Evolutionary conservation across 345 rosid species (phyloP), one percentile per base, ranked within the genome.

Genomic region (Cardamine occulta): DNA sequence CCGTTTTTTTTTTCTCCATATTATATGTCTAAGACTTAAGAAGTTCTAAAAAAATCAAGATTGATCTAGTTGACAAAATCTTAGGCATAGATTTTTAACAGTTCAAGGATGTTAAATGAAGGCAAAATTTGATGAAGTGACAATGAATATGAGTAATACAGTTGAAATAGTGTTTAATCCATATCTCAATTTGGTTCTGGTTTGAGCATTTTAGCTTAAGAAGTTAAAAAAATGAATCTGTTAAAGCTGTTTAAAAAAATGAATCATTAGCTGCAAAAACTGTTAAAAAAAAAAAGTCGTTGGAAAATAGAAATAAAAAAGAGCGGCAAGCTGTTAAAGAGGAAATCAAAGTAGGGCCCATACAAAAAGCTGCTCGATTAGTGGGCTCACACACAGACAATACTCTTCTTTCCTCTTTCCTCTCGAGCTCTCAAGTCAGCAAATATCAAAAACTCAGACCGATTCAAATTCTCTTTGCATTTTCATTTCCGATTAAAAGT

Each of bases 381-480:
- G 79, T 75, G 74, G 79, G 57, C 39, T 61, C 70, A 51, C 79
- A 72, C 75, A 61, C 34, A 63, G 4, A 2, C 23, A 23, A 31
- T 68, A 34, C 49, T 53, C 60, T 51, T 3, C 29, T 49, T 48
- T 23, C 17, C 24, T 56, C 10, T 31, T 26, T 11, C 18, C 40
- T 8, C 65, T 31, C 10, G 42, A 9, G 31, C 39, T 63, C 32
- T 23, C 75, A 70, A 53, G 74, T 75, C 74, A 75, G 68, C 55
- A 39, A 57, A 24, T 2, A 12, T 17, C 8, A 70, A 57, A 72
- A 69, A 39, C 74, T 76, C 48, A 5, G 32, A 70, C 75, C 75
- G 5, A 34, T 76, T 76, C 80, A 70, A 35, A 44, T 70, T 69
- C 70, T 69, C 13, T n/a, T 39, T 0, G 2, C 80, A 44, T 61